Conservation (phyloP, 179 eudicot species). For the Beta corolliflora region DNA sequence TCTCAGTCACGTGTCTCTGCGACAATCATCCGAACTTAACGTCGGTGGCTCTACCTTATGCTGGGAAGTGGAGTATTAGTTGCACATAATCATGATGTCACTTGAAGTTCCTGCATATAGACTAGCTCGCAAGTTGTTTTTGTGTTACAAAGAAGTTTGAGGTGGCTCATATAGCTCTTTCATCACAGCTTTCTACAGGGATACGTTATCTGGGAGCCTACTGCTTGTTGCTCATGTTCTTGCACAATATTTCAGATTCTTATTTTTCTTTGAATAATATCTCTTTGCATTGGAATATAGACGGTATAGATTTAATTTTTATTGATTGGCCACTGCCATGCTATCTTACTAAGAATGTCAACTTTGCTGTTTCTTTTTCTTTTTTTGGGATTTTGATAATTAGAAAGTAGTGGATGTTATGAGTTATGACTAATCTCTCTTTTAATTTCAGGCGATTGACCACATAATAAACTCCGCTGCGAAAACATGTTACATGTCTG, state of each 20-base stretch:
- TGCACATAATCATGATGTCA: neutral
- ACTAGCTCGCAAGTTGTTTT: neutral
- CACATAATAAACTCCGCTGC: slow-evolving; percentile 94
- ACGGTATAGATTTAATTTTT: neutral
- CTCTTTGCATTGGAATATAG: neutral
- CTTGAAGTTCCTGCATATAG: neutral
- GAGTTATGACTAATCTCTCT: neutral
- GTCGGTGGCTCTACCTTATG: neutral
- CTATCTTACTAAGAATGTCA: neutral
- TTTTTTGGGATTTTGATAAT: neutral
- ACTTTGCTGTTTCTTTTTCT: neutral
- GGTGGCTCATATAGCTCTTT: neutral
- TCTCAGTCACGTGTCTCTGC: neutral
- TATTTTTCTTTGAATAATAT: neutral
- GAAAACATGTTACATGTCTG: slow-evolving; percentile 91
- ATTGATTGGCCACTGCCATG: neutral
- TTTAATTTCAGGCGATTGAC: slow-evolving; percentile 69
- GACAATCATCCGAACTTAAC: neutral
- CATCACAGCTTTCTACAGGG: neutral
- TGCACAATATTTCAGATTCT: neutral
- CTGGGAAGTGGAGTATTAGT: neutral
- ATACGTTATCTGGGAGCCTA: neutral
- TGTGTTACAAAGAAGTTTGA: neutral
- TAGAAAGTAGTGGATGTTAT: neutral
- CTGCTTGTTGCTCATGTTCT: neutral